A percentile compares a stretch with the other conserved stretches of the same genome.
phyloP scores from a whole-genome alignment of 106 monocot species.

The Acorus gramineus region DNA sequence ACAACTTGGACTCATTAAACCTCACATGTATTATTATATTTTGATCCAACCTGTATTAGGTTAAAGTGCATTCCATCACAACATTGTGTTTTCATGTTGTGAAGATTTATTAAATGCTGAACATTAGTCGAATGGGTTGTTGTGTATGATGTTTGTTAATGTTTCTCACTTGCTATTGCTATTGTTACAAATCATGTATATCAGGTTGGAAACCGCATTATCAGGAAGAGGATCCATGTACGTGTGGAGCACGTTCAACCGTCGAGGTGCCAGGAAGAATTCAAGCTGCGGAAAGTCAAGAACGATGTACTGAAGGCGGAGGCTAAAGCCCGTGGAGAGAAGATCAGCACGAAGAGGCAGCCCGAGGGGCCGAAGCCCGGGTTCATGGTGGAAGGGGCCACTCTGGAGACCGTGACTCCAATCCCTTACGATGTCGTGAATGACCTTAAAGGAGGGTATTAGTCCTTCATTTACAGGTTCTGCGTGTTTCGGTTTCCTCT shows the following conservation, averaged over 20 bases:
- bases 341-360: slow-evolving; percentile 61
- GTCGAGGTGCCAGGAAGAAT: slow-evolving; percentile 60
- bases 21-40: too few species aligned
- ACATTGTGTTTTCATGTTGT: too few species aligned
- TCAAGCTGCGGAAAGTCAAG: slow-evolving; percentile 35
- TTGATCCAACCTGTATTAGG: too few species aligned
- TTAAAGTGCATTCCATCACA: too few species aligned
- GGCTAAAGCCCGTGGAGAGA: slow-evolving; percentile 57
- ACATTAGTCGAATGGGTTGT: too few species aligned
- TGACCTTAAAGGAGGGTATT: slow-evolving; percentile 75
- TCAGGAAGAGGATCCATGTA: slow-evolving; percentile 58
- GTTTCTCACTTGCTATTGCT: neutral
- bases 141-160: too few species aligned
- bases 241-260: slow-evolving; percentile 60
- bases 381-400: slow-evolving; percentile 69
- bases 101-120: too few species aligned
- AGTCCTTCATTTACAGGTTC: neutral
- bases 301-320: slow-evolving; percentile 52
- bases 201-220: slow-evolving; percentile 65
- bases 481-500: too few species aligned
- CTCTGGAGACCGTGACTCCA: slow-evolving; percentile 57
- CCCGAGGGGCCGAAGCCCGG: slow-evolving; percentile 64
- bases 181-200: neutral
- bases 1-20: too few species aligned
- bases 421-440: slow-evolving; percentile 80